phyloP scores from a whole-genome alignment of 2,329 filamentous ascomycete species.

The Ophiostoma ulmi region DNA sequence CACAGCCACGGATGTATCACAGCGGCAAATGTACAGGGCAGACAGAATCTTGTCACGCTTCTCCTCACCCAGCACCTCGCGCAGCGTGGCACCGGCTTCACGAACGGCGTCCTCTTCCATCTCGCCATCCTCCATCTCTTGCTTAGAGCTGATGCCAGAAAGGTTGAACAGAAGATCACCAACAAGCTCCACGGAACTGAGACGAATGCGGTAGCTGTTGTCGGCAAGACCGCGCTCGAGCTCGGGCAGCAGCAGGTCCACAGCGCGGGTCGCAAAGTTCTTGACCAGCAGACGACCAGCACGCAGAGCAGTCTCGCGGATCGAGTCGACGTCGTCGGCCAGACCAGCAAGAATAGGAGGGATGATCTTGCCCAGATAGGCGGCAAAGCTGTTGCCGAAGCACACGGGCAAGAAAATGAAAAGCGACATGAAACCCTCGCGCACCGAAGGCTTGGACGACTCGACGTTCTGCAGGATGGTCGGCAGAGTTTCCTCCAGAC shows the following conservation, averaged over 20 bases:
- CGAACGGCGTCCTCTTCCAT: constrained; percentile 71
- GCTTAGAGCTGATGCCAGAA: constrained; percentile 78
- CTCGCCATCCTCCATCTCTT: constrained; percentile 54
- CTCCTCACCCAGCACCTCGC: constrained; percentile 90
- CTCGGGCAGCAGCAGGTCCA: constrained; percentile 89
- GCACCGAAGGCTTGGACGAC: constrained; percentile 81
- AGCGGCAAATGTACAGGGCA: constrained; percentile 94
- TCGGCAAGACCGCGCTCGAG: constrained; percentile 95
- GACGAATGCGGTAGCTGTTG: constrained; percentile 93
- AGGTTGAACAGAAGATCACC: constrained; percentile 97
- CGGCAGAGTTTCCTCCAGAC: constrained; percentile 90
- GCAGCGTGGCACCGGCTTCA: constrained; percentile 86
- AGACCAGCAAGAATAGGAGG: constrained; percentile 90
- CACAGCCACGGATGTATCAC: constrained; percentile 89
- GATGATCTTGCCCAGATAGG: constrained; percentile 91
- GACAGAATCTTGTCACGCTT: constrained; percentile 96
- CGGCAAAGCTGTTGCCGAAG: constrained; percentile 97
- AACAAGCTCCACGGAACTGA: constrained; percentile 96
- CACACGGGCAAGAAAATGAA: constrained; percentile 99
- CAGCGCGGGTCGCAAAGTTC: constrained; percentile 92
- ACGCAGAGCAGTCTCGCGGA: constrained; percentile 90
- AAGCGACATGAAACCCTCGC: constrained; percentile 98
- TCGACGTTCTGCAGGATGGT: constrained; percentile 95
- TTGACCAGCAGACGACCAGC: constrained; percentile 93
- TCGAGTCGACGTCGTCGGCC: constrained; percentile 93